Evolutionary conservation across 2,329 filamentous ascomycete species (phyloP).

Genomic region (Didymella glomerata): DNA sequence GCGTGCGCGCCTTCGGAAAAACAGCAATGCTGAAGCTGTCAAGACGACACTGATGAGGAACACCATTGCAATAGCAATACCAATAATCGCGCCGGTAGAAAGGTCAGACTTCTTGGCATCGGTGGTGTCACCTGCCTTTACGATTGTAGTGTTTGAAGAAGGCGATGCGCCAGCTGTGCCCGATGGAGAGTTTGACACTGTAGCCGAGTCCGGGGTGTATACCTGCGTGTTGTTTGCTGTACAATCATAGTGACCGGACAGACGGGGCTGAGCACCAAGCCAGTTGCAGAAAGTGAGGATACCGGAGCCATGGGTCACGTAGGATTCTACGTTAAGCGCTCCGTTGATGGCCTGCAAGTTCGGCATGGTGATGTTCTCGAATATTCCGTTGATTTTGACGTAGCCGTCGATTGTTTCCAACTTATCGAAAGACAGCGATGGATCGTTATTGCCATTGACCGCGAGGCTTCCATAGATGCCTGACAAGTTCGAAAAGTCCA

Average conservation of each 20-base stretch:
- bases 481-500: slow-evolving; percentile 23
- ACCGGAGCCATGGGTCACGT: slow-evolving; percentile 8
- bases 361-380: slow-evolving; percentile 35
- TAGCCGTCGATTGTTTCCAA: slow-evolving; percentile 32
- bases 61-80: slow-evolving; percentile 19
- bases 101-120: background rate
- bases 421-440: slow-evolving; percentile 20
- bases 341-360: slow-evolving; percentile 25
- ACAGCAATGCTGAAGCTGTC: slow-evolving; percentile 14
- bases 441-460: slow-evolving; percentile 20
- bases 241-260: slow-evolving; percentile 31
- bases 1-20: slow-evolving; percentile 22
- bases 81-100: slow-evolving; percentile 18
- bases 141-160: background rate
- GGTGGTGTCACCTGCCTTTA: background rate
- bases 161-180: background rate
- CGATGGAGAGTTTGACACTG: background rate
- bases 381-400: slow-evolving; percentile 27
- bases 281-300: slow-evolving; percentile 27
- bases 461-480: slow-evolving; percentile 29
- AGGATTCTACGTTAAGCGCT: slow-evolving; percentile 27
- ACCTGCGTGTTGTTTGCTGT: slow-evolving; percentile 20
- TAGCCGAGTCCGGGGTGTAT: background rate
- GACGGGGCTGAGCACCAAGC: slow-evolving; percentile 15
- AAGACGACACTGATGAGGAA: slow-evolving; percentile 15